Percentiles rank a stretch among this genome's conserved stretches.
These are phyloP conservation scores for Sporothrix globosa DNA, from an alignment of 2,329 filamentous ascomycete species.

Conservation along the genomic window DNA sequence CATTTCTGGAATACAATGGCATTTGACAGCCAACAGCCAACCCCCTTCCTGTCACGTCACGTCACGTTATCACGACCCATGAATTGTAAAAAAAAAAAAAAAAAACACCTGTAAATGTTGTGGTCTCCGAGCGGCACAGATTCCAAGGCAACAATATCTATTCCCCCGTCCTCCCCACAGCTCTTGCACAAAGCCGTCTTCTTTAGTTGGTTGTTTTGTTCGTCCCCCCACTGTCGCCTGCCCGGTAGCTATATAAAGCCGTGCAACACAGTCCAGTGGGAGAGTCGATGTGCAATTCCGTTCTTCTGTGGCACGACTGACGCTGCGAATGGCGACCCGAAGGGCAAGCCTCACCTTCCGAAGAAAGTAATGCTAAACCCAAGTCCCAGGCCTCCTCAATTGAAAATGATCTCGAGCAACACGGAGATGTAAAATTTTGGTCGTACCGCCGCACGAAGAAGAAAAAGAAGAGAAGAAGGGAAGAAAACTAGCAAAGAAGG, in stretches of 20 bases:
- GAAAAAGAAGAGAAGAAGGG: conserved; percentile 40
- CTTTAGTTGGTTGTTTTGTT: conserved; percentile 41
- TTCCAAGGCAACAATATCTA: conserved; percentile 15
- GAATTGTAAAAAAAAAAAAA: neutral
- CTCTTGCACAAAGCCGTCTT: conserved; percentile 10
- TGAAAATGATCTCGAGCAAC: conserved; percentile 68
- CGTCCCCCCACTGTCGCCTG: conserved; percentile 46
- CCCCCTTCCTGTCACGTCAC: neutral
- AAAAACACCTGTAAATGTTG: conserved; percentile 10
- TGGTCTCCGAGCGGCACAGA: conserved; percentile 35
- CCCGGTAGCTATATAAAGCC: conserved; percentile 32
- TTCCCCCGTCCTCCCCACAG: neutral
- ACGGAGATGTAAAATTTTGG: conserved; percentile 62
- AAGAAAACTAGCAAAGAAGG: conserved; percentile 29
- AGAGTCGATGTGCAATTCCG: conserved; percentile 74
- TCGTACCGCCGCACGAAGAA: conserved; percentile 82
- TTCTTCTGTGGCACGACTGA: conserved; percentile 80
- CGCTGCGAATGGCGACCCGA: conserved; percentile 63
- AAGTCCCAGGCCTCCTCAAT: conserved; percentile 32
- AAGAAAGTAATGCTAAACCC: conserved; percentile 42
- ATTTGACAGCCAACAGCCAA: neutral
- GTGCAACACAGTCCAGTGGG: conserved; percentile 50
- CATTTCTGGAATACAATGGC: neutral
- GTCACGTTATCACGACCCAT: neutral
- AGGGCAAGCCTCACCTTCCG: conserved; percentile 40